Evolutionary conservation across 176 grass and related monocot species (phyloP).

Genomic region (Oryza coarctata): DNA sequence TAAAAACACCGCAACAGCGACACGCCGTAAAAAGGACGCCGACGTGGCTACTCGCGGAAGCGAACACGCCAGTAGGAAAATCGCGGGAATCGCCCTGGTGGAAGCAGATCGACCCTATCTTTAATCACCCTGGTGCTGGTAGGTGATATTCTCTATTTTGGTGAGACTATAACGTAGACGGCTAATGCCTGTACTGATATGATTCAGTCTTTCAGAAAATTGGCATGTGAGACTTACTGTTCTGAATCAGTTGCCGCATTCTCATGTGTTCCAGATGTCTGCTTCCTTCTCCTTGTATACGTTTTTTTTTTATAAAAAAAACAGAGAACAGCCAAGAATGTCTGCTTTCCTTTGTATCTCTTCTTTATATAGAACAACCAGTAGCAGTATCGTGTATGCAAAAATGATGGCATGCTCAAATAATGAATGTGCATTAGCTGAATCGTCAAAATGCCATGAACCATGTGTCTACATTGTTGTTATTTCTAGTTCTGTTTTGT

Average conservation of each 20-base stretch:
- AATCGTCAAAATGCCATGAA: constrained; percentile 1
- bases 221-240: neutral
- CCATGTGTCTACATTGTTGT: neutral
- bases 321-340: neutral
- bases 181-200: neutral
- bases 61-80: too few relatives aligned
- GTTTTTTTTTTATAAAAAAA: neutral
- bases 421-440: neutral
- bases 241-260: neutral
- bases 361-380: neutral
- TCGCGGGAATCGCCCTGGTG: too few relatives aligned
- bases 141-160: neutral
- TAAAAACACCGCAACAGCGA: too few relatives aligned
- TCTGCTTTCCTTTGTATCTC: constrained; percentile 7
- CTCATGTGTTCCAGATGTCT: neutral
- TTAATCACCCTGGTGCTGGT: too few relatives aligned
- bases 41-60: too few relatives aligned
- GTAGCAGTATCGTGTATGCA: neutral
- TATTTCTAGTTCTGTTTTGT: neutral
- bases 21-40: too few relatives aligned
- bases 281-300: neutral
- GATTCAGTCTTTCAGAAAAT: neutral
- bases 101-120: too few relatives aligned
- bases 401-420: neutral
- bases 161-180: neutral